Conservation (phyloP, 2,329 filamentous ascomycete genomes). For the Fusarium devonianum region DNA sequence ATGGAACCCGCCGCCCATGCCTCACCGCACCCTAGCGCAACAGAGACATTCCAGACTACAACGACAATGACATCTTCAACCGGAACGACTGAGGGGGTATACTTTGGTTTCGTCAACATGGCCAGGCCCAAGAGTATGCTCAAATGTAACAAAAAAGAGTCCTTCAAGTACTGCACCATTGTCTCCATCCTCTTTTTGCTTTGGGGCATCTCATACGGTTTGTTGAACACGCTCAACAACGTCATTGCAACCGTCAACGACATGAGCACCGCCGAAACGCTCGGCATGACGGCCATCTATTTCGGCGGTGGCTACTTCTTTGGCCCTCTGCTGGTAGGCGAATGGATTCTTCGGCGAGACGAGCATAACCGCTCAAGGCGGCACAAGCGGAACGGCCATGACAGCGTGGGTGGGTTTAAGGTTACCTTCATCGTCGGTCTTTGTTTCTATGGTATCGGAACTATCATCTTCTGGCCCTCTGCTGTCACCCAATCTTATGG, state of each 20-base stretch:
- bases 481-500: constrained; percentile 77
- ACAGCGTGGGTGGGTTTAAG: constrained; percentile 72
- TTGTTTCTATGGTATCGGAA: constrained; percentile 75
- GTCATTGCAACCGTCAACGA: constrained; percentile 69
- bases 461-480: constrained; percentile 87
- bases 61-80: constrained; percentile 49
- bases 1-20: constrained; percentile 32
- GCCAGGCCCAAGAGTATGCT: constrained; percentile 74
- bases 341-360: constrained; percentile 73
- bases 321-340: constrained; percentile 73
- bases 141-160: constrained; percentile 67
- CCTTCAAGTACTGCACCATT: constrained; percentile 73
- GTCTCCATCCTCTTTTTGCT: constrained; percentile 86
- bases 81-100: constrained; percentile 54
- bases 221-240: constrained; percentile 81
- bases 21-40: constrained; percentile 10
- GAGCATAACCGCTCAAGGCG: constrained; percentile 61
- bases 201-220: constrained; percentile 90
- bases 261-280: constrained; percentile 67
- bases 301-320: constrained; percentile 75
- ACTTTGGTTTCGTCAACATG: constrained; percentile 82
- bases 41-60: constrained; percentile 24
- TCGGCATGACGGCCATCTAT: constrained; percentile 74
- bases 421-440: constrained; percentile 81
- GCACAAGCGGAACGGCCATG: constrained; percentile 48